Base-by-base conservation (phyloP, 2,329 filamentous ascomycete genomes). In the Ascosphaera apis region DNA sequence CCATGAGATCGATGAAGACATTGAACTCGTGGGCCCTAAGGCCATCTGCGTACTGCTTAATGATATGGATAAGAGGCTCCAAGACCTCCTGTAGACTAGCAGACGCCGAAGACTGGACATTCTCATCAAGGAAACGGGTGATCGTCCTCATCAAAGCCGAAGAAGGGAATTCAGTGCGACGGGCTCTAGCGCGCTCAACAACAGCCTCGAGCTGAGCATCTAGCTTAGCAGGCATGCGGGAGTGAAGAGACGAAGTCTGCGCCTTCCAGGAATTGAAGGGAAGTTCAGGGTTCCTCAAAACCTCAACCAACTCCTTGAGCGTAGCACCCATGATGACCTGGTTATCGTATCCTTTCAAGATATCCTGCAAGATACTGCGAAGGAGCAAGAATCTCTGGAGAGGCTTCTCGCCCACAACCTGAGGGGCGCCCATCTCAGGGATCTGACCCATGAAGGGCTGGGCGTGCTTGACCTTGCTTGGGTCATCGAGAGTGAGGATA, bases 201-300 rank as follows among this genome's bases (percentile, higher is more conserved):
- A 91, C 76, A 48, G 88, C 79, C 9, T 75, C 72, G 44, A 98
- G 76, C 43, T 71, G 73, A 15, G 72, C 56, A 47, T 93, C 84
- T 19, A 98, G 72, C 61, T 86, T 93, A 53, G 86, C 76, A 0
- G 88, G 88, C 79, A 95, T 98, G 48, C 88, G 79, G 4, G 84
- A 80, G 57, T 95, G 86, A n/a, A 98, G 69, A 15, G 88, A 88
- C 34, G 88, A 91, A 46, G 91, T 88, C 52, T 95, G 83, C 4
- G 86, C 79, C 43, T 78, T 83, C 81, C 86, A 98, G 57, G 98
- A 83, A 54, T 86, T 83, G 53, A 88, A 98, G 1, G 88, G 88
- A 42, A 98, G 68, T 48, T 93, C 84, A 1, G 78, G 73, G 49
- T 92, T 72, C 31, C 86, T 76, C 15, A 98, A 69, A 8, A 98